Evolutionary conservation across 179 eudicot species (phyloP), one percentile per base, ranked within the genome.

Genomic region (Amaranthus tricolor): DNA sequence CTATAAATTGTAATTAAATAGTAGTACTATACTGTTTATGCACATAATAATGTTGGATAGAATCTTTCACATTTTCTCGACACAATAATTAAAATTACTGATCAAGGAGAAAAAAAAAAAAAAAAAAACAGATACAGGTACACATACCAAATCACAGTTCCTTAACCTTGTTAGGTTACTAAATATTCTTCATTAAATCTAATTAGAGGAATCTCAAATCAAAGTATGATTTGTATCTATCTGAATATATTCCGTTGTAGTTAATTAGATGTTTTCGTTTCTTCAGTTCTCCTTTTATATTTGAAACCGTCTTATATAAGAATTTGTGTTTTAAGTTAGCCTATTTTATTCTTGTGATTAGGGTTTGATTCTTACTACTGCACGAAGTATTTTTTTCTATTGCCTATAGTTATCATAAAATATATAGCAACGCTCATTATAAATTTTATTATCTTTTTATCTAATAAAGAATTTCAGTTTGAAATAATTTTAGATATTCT

Each of bases 131-230:
- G 40, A 31, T 1, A 31, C 40, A 31, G 54, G 71, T 74, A 64
- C 68, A 65, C 54, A 71, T 65, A 74, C 77, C 20, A 65, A 69
- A 5, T n/a, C 70, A 43, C 51, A 64, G 21, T 19, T 63, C 71
- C 7, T 16, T n/a, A 66, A 65, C 55, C 20, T 74, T 43, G 53
- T 62, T 63, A 74, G 16, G 55, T 74, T 21, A 55, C 48, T 45
- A 74, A 74, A 31, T 74, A 52, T 52, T 52, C 11, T 62, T 62
- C 62, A 16, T 52, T 17, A 72, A 56, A n/a, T 43, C 64, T 71
- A 14, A 21, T 72, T 20, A 47, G 11, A 31, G 40, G 40, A 31
- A 31, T 31, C 40, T 31, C 40, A 31, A 31, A 31, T 31, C 40
- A 31, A 31, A 3, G 40, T 31, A 31, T 31, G 40, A 31, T 31